Evolutionary conservation across 352 stramenopile species (phyloP).

Genomic region (Phytopythium mirpurense): DNA sequence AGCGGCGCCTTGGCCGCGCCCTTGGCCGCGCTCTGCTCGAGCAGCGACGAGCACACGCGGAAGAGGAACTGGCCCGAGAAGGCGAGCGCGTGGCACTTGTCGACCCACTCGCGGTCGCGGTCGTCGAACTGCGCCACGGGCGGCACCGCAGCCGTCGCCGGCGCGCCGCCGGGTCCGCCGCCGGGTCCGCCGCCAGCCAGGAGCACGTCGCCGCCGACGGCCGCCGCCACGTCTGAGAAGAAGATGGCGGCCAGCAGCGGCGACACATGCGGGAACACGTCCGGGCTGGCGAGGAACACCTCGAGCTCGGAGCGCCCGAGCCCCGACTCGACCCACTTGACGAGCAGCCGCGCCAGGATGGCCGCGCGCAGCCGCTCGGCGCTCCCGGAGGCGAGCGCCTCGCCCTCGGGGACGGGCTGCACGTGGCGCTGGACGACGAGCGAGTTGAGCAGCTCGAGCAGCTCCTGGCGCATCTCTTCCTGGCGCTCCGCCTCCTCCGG

Average conservation of each 20-base stretch:
- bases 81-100: slow-evolving; percentile 62
- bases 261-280: slow-evolving; percentile 56
- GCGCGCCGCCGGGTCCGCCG: no score
- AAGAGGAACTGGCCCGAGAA: slow-evolving; percentile 83
- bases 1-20: neutral
- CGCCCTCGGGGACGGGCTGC: slow-evolving; percentile 6
- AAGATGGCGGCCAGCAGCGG: slow-evolving; percentile 68
- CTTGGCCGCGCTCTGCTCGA: slow-evolving; percentile 28
- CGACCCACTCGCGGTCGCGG: slow-evolving; percentile 71
- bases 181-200: slow-evolving; percentile 4
- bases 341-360: slow-evolving; percentile 70
- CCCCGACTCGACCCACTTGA: slow-evolving; percentile 84
- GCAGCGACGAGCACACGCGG: slow-evolving; percentile 55
- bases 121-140: slow-evolving; percentile 43
- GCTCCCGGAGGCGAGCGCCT: slow-evolving; percentile 23
- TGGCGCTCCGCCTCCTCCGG: slow-evolving; percentile 43
- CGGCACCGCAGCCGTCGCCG: neutral
- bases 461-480: slow-evolving; percentile 52
- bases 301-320: slow-evolving; percentile 55
- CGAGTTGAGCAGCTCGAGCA: slow-evolving; percentile 53
- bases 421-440: slow-evolving; percentile 49
- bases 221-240: slow-evolving; percentile 54
- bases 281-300: slow-evolving; percentile 48
- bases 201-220: neutral
- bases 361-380: slow-evolving; percentile 45